phyloP scores from a whole-genome alignment of 2,329 filamentous ascomycete genomes.

The Aureobasidium sp. region DNA sequence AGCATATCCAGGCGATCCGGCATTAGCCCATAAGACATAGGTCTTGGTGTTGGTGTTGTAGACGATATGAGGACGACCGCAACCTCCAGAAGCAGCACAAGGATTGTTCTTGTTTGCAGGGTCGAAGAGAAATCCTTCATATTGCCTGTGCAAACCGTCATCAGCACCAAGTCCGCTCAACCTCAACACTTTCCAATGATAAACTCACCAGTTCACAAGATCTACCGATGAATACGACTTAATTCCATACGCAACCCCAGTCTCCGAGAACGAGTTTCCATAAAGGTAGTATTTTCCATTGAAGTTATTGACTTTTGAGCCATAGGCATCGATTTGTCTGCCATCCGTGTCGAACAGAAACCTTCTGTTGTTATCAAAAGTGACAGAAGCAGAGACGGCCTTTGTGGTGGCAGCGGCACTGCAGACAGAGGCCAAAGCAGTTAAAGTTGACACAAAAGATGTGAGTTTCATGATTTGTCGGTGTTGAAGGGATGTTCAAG shows the following conservation, averaged over 20 bases:
- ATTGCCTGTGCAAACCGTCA: constrained; percentile 15
- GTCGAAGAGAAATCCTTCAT: constrained; percentile 23
- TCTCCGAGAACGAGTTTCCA: constrained; percentile 23
- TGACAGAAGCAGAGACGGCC: constrained; percentile 6
- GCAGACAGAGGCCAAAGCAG: not conserved
- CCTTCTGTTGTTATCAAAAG: constrained; percentile 21
- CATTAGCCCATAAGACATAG: constrained; percentile 25
- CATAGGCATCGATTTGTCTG: constrained; percentile 24
- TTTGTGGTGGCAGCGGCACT: not conserved
- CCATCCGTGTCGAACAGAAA: constrained; percentile 23
- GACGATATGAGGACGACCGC: constrained; percentile 23
- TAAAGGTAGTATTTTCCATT: constrained; percentile 24
- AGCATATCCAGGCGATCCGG: constrained; percentile 21
- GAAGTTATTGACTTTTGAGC: constrained; percentile 23
- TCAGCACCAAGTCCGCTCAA: no score
- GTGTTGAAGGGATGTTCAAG: not conserved
- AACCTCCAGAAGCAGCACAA: constrained; percentile 19
- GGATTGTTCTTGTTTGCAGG: constrained; percentile 11
- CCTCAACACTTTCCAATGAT: no score
- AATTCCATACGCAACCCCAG: constrained; percentile 21
- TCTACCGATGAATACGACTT: constrained; percentile 23
- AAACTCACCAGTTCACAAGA: constrained; percentile 19
- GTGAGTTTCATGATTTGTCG: not conserved
- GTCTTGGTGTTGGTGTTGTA: constrained; percentile 19
- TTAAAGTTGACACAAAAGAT: not conserved